Conservation (phyloP, 106 monocot species). For the Dioscorea zingiberensis region DNA sequence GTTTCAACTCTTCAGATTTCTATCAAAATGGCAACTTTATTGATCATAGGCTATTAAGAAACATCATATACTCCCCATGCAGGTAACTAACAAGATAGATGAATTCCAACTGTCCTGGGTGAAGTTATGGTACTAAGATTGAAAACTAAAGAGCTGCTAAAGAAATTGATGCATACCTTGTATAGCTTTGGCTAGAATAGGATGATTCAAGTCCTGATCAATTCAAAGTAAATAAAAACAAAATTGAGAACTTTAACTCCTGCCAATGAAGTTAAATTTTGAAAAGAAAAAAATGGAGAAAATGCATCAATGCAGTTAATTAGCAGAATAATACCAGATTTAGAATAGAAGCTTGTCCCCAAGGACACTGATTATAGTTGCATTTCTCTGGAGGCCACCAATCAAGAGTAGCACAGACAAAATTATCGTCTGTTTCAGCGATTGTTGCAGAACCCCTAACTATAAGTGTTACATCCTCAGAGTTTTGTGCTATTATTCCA, state of each 20-base stretch:
- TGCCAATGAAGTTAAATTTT: background rate
- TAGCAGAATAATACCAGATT: constrained; percentile 40
- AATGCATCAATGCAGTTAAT: background rate
- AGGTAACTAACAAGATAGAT: too few species aligned
- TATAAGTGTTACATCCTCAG: constrained; percentile 29
- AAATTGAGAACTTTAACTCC: too few species aligned
- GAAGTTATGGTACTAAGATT: background rate
- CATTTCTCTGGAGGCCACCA: constrained; percentile 98
- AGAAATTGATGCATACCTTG: constrained; percentile 12
- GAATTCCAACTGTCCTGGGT: too few species aligned
- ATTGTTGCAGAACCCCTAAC: constrained; percentile 36
- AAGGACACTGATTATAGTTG: constrained; percentile 78
- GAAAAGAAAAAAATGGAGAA: background rate
- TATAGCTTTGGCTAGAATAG: constrained; percentile 28
- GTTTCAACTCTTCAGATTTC: too few species aligned
- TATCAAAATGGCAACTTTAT: too few species aligned
- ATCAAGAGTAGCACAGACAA: constrained; percentile 88
- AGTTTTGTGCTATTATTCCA: constrained; percentile 26
- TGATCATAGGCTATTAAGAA: too few species aligned
- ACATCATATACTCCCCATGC: too few species aligned
- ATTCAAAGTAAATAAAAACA: background rate
- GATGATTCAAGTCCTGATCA: constrained; percentile 33
- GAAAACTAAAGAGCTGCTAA: background rate
- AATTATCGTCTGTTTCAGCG: constrained; percentile 61
- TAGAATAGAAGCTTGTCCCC: constrained; percentile 75